Conservation (phyloP, 345 rosid genomes). For the Citrus maxima region DNA sequence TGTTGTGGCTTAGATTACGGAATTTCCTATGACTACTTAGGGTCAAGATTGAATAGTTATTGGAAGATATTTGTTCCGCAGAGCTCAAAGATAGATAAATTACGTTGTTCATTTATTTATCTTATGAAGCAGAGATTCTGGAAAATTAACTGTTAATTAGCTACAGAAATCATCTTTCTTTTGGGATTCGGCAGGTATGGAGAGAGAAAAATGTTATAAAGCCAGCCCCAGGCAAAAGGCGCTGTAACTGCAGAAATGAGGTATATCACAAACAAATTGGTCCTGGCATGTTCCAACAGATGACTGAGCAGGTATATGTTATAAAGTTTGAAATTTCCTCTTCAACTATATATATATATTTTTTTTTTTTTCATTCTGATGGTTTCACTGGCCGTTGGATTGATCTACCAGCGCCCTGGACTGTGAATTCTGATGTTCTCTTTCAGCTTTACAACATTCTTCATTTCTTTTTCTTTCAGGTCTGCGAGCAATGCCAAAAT, state of each 20-base stretch:
- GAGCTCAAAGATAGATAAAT: background rate
- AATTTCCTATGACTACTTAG: background rate
- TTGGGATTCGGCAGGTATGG: constrained; percentile 65
- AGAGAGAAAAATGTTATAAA: constrained; percentile 91
- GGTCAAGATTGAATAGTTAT: background rate
- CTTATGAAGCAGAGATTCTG: background rate
- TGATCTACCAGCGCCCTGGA: background rate
- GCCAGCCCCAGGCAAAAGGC: constrained; percentile 95
- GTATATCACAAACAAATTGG: constrained; percentile 98
- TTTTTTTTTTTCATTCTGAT: background rate
- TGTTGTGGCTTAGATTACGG: background rate
- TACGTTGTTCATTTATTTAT: background rate
- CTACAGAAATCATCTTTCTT: background rate
- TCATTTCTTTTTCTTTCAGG: constrained; percentile 42
- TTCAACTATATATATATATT: background rate
- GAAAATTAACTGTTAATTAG: background rate
- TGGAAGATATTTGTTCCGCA: background rate
- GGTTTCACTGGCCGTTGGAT: background rate
- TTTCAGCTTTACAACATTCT: constrained; percentile 1
- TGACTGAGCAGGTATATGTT: constrained; percentile 81
- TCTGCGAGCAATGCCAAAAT: constrained; percentile 97
- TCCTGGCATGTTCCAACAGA: constrained; percentile 99
- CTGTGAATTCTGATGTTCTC: background rate
- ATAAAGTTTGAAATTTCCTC: background rate
- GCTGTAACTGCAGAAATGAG: constrained; percentile 96